Evolutionary conservation across 2,329 filamentous ascomycete species (phyloP).

Genomic region (Xylaria arbuscula): DNA sequence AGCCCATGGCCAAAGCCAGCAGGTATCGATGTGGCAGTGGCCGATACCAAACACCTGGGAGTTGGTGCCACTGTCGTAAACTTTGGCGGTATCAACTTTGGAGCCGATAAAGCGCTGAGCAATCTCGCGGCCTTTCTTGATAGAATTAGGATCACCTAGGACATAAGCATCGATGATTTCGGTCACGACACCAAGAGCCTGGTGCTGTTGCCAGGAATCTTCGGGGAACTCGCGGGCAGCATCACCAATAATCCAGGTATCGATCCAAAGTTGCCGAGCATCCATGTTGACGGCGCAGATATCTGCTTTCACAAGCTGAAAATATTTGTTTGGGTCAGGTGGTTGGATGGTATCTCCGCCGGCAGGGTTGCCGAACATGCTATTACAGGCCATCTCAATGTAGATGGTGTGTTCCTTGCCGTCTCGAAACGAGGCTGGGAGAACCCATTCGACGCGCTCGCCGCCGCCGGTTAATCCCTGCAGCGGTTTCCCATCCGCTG

Average conservation of each 20-base stretch:
- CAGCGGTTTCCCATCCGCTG: conserved; percentile 85
- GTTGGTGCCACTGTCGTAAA: conserved; percentile 81
- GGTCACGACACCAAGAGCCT: conserved; percentile 85
- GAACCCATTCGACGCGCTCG: conserved; percentile 90
- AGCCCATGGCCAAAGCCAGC: conserved; percentile 98
- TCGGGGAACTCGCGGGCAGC: conserved; percentile 90
- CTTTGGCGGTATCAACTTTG: conserved; percentile 81
- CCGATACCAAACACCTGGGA: conserved; percentile 89
- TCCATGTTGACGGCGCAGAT: conserved; percentile 91
- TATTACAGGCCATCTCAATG: conserved; percentile 98
- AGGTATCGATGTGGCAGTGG: conserved; percentile 97
- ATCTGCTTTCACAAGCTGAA: conserved; percentile 78
- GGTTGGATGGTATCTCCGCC: conserved; percentile 89
- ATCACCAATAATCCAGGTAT: conserved; percentile 96
- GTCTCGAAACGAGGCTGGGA: conserved; percentile 83
- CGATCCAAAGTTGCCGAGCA: conserved; percentile 84
- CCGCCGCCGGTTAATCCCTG: conserved; percentile 92
- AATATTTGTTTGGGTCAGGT: conserved; percentile 86
- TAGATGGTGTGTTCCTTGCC: conserved; percentile 91
- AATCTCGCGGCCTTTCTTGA: conserved; percentile 83
- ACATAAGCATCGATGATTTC: conserved; percentile 92
- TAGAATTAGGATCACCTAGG: conserved; percentile 79
- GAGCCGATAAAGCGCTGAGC: conserved; percentile 85
- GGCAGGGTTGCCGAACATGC: conserved; percentile 94
- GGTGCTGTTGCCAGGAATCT: conserved; percentile 89